A percentile compares a stretch with the other conserved stretches of the same genome.
Evolutionary conservation across 257 asterid genomes (phyloP).

Genomic region (Solanum ossicruentum): DNA sequence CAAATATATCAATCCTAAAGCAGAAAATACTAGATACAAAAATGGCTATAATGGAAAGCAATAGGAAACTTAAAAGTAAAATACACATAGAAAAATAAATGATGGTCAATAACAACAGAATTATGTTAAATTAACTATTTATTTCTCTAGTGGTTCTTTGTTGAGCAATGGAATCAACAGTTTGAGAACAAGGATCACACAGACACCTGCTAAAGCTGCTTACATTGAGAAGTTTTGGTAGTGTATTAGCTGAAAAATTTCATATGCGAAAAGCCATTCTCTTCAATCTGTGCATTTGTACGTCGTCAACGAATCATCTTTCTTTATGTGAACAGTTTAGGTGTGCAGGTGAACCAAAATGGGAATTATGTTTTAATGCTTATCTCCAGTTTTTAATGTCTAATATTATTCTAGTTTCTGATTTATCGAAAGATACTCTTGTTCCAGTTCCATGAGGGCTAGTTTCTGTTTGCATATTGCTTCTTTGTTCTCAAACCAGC

Average conservation of each 20-base stretch:
- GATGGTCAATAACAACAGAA: too few species aligned
- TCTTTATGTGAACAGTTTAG: neutral
- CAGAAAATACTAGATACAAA: too few species aligned
- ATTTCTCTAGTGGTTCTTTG: neutral
- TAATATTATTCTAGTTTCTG: neutral
- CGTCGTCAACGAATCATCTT: neutral
- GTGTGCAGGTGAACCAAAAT: neutral
- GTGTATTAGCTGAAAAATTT: neutral
- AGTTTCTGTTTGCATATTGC: neutral
- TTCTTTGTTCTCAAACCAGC: neutral
- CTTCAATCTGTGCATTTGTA: neutral
- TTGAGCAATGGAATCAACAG: neutral
- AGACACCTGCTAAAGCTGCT: neutral
- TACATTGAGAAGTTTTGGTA: neutral
- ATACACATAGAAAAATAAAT: too few species aligned
- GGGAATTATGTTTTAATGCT: neutral
- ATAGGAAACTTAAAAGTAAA: too few species aligned
- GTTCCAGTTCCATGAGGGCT: neutral
- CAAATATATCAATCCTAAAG: too few species aligned
- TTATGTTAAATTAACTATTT: neutral
- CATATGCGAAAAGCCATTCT: neutral
- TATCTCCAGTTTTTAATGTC: neutral
- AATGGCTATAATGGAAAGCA: too few species aligned
- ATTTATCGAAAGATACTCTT: neutral
- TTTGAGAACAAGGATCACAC: neutral